Evolutionary conservation across 108 stramenopile genomes (phyloP).

Genomic region (Skeletonema grethae): DNA sequence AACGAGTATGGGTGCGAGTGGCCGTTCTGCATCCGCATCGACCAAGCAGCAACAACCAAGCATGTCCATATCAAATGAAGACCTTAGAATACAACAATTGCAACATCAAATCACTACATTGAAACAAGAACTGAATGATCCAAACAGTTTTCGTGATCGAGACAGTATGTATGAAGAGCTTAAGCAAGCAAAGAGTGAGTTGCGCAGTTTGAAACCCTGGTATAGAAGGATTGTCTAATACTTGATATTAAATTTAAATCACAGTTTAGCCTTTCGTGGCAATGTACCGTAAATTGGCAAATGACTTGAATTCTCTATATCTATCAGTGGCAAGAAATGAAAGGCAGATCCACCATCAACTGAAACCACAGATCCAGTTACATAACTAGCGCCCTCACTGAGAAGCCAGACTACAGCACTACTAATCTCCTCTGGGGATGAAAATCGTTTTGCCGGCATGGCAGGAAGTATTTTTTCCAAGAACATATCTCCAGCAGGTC

Average conservation of each 20-base stretch:
- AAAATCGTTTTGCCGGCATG: constrained; percentile 69
- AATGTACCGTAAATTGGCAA: constrained; percentile 71
- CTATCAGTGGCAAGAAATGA: constrained; percentile 68
- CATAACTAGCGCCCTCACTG: constrained; percentile 73
- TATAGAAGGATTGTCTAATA: constrained; percentile 20
- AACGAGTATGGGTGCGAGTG: neutral
- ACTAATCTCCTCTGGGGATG: constrained; percentile 71
- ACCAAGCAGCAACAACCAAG: neutral
- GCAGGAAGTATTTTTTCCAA: constrained; percentile 64
- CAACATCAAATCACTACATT: constrained; percentile 57
- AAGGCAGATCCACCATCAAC: constrained; percentile 79
- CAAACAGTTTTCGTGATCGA: constrained; percentile 55
- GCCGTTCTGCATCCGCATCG: neutral
- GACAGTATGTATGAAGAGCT: constrained; percentile 73
- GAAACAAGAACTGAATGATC: constrained; percentile 58
- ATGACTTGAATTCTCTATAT: constrained; percentile 69
- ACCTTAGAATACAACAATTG: constrained; percentile 31
- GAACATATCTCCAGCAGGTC: constrained; percentile 67
- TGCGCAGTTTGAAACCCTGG: constrained; percentile 49
- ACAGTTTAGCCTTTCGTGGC: constrained; percentile 67
- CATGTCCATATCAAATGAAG: neutral
- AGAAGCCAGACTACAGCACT: constrained; percentile 74
- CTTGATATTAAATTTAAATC: neutral
- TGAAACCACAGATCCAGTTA: constrained; percentile 65
- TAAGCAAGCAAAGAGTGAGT: constrained; percentile 48